Base-by-base conservation (phyloP, 352 stramenopile genomes). In the Aphanomyces invadans region DNA sequence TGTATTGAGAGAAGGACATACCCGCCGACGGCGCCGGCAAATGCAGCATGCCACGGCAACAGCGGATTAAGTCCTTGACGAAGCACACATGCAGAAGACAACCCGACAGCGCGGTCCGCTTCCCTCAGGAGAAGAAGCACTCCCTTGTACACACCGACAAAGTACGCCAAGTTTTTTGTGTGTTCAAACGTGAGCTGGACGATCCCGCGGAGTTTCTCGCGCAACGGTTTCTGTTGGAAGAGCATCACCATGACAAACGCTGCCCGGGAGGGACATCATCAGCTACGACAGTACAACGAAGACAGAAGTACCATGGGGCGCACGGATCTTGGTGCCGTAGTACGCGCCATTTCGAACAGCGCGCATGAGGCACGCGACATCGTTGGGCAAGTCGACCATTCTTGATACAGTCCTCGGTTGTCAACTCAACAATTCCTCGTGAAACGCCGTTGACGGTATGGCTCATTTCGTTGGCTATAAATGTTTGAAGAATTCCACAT, bases 161-260 rank as follows among this genome's bases (percentile, higher is more conserved):
- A 96, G 11, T 91, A 72, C 7, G 86, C 87, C 60, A 96, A 68
- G 70, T 94, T 94, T 60, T 90, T 93, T 39, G 79, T 83, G 74
- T 96, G 87, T 67, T 96, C 87, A 51, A 79, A 94, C 28, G 87
- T 96, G 23, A 95, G 75, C 12, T 71, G 73, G 59, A 95, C 74
- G 31, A 95, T 76, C 21, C 75, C 74, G 17, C 70, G 79, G 25
- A 95, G 70, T 70, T 94, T 91, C 51, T 92, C 68, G 10, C 80
- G 80, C 28, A 95, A n/a, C 15, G 81, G 82, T 5, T 85, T 84
- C 48, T 83, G 81, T 59, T 90, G 80, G 72, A 96, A 96, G 2
- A 96, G 77, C 57, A 94, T 88, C 68, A 92, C 88, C 87, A 96
- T 96, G 63, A 96, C 87, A 42, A 94, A 78, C 17, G 87, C 87